These are phyloP conservation scores for Echria macrotheca DNA, from an alignment of 495 filamentous ascomycete genomes.

Conservation along the genomic window DNA sequence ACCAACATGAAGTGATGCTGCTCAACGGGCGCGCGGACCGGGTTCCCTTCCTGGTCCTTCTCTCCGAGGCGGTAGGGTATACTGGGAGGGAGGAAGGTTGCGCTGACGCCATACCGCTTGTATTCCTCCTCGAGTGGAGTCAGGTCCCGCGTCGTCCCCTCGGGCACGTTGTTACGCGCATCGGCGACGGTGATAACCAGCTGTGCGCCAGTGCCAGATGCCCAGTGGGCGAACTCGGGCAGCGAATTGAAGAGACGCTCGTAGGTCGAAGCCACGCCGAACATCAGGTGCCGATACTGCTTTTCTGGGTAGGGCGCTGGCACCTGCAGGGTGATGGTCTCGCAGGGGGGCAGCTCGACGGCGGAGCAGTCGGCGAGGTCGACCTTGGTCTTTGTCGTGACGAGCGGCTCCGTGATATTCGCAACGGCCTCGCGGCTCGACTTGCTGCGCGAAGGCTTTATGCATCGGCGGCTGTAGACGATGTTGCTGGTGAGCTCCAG, in stretches of 20 bases:
- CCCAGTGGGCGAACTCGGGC: slow-evolving; percentile 56
- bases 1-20: slow-evolving; percentile 62
- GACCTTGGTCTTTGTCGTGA: slow-evolving; percentile 24
- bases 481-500: slow-evolving; percentile 33
- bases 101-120: slow-evolving; percentile 44
- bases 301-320: slow-evolving; percentile 25
- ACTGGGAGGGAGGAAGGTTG: slow-evolving; percentile 44
- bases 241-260: slow-evolving; percentile 52
- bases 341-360: slow-evolving; percentile 19
- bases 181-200: slow-evolving; percentile 53
- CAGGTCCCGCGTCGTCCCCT: slow-evolving; percentile 15
- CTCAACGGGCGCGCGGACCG: slow-evolving; percentile 30
- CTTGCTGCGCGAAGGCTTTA: slow-evolving; percentile 24
- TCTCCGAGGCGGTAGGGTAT: slow-evolving; percentile 35
- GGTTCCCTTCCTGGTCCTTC: neutral
- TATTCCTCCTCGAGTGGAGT: slow-evolving; percentile 23
- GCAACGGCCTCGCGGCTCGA: slow-evolving; percentile 25
- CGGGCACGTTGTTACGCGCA: slow-evolving; percentile 33
- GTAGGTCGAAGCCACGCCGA: slow-evolving; percentile 56
- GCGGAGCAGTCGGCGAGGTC: slow-evolving; percentile 26
- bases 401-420: slow-evolving; percentile 29
- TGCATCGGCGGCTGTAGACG: slow-evolving; percentile 34
- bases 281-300: slow-evolving; percentile 34
- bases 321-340: slow-evolving; percentile 28
- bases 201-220: slow-evolving; percentile 48